These are phyloP conservation scores for Phialophora macrospora DNA, from an alignment of 2,329 filamentous ascomycete genomes.

Conservation along the genomic window DNA sequence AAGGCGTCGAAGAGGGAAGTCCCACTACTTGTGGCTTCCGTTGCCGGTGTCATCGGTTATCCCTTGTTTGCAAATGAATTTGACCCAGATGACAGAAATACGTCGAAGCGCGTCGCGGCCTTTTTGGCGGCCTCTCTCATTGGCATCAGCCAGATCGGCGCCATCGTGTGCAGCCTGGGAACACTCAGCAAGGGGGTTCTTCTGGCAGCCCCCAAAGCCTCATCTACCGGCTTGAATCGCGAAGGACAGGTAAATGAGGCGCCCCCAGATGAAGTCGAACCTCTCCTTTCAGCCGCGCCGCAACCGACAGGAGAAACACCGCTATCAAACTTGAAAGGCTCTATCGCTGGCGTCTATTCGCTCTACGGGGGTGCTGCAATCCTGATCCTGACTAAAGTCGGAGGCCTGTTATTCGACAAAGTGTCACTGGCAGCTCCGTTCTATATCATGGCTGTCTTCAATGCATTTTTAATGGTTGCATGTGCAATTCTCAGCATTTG, in stretches of 20 bases:
- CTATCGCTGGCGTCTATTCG: slow-evolving; percentile 92
- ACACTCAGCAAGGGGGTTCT: slow-evolving; percentile 82
- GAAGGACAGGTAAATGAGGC: slow-evolving; percentile 1
- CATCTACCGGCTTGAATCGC: slow-evolving; percentile 7
- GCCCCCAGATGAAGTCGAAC: slow-evolving; percentile 8
- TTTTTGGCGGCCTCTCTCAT: slow-evolving; percentile 79
- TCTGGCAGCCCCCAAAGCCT: slow-evolving; percentile 41
- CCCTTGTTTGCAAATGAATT: slow-evolving; percentile 72
- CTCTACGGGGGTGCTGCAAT: slow-evolving; percentile 90
- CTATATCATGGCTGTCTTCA: slow-evolving; percentile 91
- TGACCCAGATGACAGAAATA: slow-evolving; percentile 74
- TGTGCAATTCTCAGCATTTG: slow-evolving; percentile 28
- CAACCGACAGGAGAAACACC: slow-evolving; percentile 38
- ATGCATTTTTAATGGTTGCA: slow-evolving; percentile 66
- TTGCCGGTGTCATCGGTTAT: slow-evolving; percentile 79
- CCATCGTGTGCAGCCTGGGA: slow-evolving; percentile 94
- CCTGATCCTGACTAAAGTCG: slow-evolving; percentile 85
- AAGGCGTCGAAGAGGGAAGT: slow-evolving; percentile 69
- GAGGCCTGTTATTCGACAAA: slow-evolving; percentile 82
- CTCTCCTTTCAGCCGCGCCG: slow-evolving; percentile 18
- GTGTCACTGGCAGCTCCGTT: slow-evolving; percentile 79
- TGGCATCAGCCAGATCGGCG: slow-evolving; percentile 91
- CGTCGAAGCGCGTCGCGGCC: slow-evolving; percentile 70
- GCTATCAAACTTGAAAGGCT: slow-evolving; percentile 76
- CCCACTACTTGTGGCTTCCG: slow-evolving; percentile 73